These are phyloP conservation scores for Daldinia bambusicola DNA, from an alignment of 495 filamentous ascomycete genomes.

Conservation along the genomic window DNA sequence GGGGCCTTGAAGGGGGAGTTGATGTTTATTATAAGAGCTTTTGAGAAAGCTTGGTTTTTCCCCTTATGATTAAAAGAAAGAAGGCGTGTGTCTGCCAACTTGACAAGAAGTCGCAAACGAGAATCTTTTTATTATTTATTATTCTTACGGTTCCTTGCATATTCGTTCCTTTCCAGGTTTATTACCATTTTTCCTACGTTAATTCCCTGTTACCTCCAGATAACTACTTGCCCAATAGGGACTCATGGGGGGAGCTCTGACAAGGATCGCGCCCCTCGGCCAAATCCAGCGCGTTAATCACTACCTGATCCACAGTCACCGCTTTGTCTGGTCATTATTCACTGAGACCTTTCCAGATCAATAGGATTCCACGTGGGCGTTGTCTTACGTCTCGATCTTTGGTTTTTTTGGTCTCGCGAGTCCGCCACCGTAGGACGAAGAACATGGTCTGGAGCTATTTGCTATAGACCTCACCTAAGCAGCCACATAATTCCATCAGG, in stretches of 20 bases:
- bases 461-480: neutral
- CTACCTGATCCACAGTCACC: slow-evolving; percentile 29
- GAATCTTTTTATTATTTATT: slow-evolving; percentile 25
- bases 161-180: slow-evolving; percentile 29
- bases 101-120: slow-evolving; percentile 33
- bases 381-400: neutral
- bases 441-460: neutral
- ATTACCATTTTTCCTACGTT: neutral
- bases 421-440: slow-evolving; percentile 5
- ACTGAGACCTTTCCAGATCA: slow-evolving; percentile 1
- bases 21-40: slow-evolving; percentile 11
- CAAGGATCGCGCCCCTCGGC: slow-evolving; percentile 22
- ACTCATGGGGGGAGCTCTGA: slow-evolving; percentile 18
- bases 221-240: slow-evolving; percentile 44
- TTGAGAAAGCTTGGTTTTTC: slow-evolving; percentile 22
- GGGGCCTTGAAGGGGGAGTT: neutral
- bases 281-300: slow-evolving; percentile 32
- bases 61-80: slow-evolving; percentile 20
- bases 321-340: slow-evolving; percentile 8
- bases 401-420: neutral
- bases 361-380: slow-evolving; percentile 13
- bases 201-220: slow-evolving; percentile 16
- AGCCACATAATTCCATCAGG: neutral
- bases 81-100: slow-evolving; percentile 8
- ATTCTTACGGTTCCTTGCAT: slow-evolving; percentile 10